These are phyloP conservation scores for Debaryomyces singareniensis DNA, from an alignment of 1,139 yeast species.

Conservation along the genomic window DNA sequence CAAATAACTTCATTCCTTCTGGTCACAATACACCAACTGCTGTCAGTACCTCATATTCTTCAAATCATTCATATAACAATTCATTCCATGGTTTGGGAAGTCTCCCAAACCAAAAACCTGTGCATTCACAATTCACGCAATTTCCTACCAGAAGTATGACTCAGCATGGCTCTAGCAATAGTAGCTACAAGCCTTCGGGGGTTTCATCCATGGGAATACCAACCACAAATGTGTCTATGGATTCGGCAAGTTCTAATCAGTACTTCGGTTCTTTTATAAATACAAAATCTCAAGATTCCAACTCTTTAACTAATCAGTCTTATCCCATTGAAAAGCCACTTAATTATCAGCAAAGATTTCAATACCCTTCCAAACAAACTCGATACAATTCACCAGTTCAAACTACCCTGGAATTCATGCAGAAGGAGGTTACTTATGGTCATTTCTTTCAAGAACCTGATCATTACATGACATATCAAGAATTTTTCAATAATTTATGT, in stretches of 20 bases:
- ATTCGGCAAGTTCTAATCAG: slow-evolving; percentile 19
- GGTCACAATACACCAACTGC: slow-evolving; percentile 53
- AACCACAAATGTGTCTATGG: slow-evolving; percentile 43
- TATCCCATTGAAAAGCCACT: background rate
- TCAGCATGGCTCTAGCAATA: slow-evolving; percentile 4
- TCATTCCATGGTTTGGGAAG: slow-evolving; percentile 10
- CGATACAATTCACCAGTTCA: background rate
- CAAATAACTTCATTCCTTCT: slow-evolving; percentile 34
- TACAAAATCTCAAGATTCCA: background rate
- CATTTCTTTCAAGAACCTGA: slow-evolving; percentile 24
- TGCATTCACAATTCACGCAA: slow-evolving; percentile 8
- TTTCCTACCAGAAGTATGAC: slow-evolving; percentile 1
- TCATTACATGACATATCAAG: slow-evolving; percentile 40
- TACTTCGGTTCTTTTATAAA: background rate
- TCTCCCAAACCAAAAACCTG: slow-evolving; percentile 4
- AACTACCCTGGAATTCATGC: background rate
- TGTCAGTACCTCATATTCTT: slow-evolving; percentile 42
- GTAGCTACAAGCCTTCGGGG: slow-evolving; percentile 14
- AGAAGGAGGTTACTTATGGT: background rate
- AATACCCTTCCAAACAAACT: background rate
- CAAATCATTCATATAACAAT: slow-evolving; percentile 37
- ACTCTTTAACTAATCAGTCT: background rate
- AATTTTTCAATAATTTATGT: slow-evolving; percentile 30
- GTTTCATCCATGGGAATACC: slow-evolving; percentile 34
- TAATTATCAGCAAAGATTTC: background rate